These are phyloP conservation scores for Inga oerstediana DNA, from an alignment of 306 rosid genomes.

Conservation along the genomic window DNA sequence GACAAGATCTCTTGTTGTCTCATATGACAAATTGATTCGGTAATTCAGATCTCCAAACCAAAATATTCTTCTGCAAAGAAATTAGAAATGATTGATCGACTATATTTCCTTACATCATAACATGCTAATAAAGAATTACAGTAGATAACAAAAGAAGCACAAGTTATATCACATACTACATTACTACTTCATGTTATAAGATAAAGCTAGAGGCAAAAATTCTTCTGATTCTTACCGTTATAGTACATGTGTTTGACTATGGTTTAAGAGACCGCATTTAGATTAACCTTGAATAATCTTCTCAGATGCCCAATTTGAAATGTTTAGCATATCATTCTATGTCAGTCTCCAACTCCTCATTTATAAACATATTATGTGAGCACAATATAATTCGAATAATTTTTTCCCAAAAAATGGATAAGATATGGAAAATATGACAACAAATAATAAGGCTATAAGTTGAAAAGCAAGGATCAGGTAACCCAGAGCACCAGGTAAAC, in stretches of 20 bases:
- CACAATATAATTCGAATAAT: not conserved
- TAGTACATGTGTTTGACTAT: not conserved
- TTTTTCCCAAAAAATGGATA: not conserved
- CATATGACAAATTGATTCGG: slow-evolving; percentile 76
- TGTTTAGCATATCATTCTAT: slow-evolving; percentile 9
- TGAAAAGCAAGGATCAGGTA: slow-evolving; percentile 8
- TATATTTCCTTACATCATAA: not conserved
- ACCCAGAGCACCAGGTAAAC: not conserved
- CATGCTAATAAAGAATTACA: not conserved
- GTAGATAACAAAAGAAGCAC: slow-evolving; percentile 17
- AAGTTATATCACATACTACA: slow-evolving; percentile 1
- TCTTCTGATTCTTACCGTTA: not conserved
- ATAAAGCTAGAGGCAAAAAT: not conserved
- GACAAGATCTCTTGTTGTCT: slow-evolving; percentile 70
- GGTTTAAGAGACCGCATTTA: not conserved
- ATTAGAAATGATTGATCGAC: slow-evolving; percentile 20
- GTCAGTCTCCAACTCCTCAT: not conserved
- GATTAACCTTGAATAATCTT: slow-evolving; percentile 15
- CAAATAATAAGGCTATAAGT: slow-evolving; percentile 17
- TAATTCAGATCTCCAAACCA: slow-evolving; percentile 97
- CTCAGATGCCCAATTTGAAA: not conserved
- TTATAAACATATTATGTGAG: slow-evolving; percentile 16
- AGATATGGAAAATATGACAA: slow-evolving; percentile 18
- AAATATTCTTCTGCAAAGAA: slow-evolving; percentile 71
- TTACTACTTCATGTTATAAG: slow-evolving; percentile 6